Evolutionary conservation across 2,329 filamentous ascomycete species (phyloP), one percentile per base, ranked within the genome.

Genomic region (Aspergillus eucalypticola): DNA sequence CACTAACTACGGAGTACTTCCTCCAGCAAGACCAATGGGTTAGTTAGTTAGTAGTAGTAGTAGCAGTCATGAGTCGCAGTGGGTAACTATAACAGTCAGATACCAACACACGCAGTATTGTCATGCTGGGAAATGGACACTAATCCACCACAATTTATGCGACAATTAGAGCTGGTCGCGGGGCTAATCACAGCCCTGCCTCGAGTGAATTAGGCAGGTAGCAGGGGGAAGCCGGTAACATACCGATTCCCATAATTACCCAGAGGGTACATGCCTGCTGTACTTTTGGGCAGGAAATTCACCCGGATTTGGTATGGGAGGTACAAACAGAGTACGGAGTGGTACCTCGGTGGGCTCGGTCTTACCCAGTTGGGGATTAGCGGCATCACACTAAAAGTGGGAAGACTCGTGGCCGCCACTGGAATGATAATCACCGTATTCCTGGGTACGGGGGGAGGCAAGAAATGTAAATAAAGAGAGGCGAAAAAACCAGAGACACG

Each of bases 341-440:
- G 44, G 44, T 55, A 60, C 32, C 32, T 48, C 29, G 54, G 49
- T 57, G 54, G 57, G 19, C 50, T 41, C 35, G 42, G 54, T 17
- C 50, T 52, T 44, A 25, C 54, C 27, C 23, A 38, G 58, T 56
- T 59, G 42, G 50, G 58, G 46, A 32, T 23, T 60, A 61, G 58
- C 44, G 52, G 38, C 35, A 54, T 44, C 50, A 32, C 63, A 64
- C 63, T 50, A 62, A 60, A 55, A 59, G 59, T 65, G 56, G 63
- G 54, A 54, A 65, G 60, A 67, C 63, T 68, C 66, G 66, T 67
- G 66, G 66, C 66, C 64, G 66, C 66, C 66, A 67, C 64, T 65
- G 60, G 48, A 64, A 58, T 58, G 60, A 65, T 64, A 52, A 54
- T 58, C 56, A 42, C 52, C 51, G 51, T 59, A 55, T 56, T 59